Conservation (phyloP, 768 basidiomycete genomes). For the Dioszegia crocea region DNA sequence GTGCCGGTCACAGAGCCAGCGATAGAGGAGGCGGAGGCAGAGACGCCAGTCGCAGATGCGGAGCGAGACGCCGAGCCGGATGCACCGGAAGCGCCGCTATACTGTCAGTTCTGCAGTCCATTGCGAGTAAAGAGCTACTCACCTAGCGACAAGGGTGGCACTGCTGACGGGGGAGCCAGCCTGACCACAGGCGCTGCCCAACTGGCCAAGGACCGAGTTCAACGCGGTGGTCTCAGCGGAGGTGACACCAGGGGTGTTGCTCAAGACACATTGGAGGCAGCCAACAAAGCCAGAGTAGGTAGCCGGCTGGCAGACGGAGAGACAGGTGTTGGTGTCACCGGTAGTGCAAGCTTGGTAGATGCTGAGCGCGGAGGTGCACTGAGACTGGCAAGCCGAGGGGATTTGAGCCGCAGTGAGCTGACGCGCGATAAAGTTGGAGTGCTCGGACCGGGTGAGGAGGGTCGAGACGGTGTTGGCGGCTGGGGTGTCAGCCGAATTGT, state of each 20-base stretch:
- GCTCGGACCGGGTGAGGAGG: slow-evolving; percentile 3
- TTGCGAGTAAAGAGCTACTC: background rate
- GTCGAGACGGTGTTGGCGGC: slow-evolving; percentile 8
- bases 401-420: slow-evolving; percentile 17
- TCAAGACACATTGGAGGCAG: slow-evolving; percentile 26
- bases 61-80: no score
- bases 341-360: slow-evolving; percentile 30
- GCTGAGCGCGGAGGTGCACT: slow-evolving; percentile 16
- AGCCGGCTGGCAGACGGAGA: slow-evolving; percentile 19
- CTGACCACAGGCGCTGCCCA: slow-evolving; percentile 13
- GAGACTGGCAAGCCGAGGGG: slow-evolving; percentile 19
- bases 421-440: slow-evolving; percentile 13
- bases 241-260: slow-evolving; percentile 20
- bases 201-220: slow-evolving; percentile 11
- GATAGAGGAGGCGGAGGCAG: background rate
- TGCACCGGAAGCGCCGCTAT: background rate
- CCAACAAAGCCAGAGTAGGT: slow-evolving; percentile 21
- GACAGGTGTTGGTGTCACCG: slow-evolving; percentile 18
- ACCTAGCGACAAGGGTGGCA: background rate
- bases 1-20: background rate
- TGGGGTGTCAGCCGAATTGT: background rate
- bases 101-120: background rate
- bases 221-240: slow-evolving; percentile 7
- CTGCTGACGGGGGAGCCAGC: slow-evolving; percentile 15
- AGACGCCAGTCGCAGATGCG: background rate